A percentile compares a stretch with the other conserved stretches of the same genome.
These are phyloP conservation scores for Ulota crispa DNA, from an alignment of 225 moss, liverwort and hornwort genomes.

Conservation along the genomic window DNA sequence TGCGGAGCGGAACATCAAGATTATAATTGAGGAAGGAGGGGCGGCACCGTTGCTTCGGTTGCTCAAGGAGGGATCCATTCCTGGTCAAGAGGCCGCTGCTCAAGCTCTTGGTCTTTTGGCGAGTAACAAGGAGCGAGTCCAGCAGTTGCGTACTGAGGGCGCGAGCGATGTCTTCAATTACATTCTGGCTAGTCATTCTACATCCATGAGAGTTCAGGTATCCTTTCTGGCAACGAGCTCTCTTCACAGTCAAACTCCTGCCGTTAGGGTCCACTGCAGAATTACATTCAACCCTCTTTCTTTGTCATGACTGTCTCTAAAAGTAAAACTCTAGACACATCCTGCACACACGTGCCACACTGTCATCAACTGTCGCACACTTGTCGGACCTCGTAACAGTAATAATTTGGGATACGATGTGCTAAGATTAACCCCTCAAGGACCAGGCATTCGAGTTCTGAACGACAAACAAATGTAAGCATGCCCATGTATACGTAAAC, in stretches of 20 bases:
- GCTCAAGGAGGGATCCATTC: conserved; percentile 65
- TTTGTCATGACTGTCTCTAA: background rate
- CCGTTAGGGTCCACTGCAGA: background rate
- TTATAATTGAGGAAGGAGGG: conserved; percentile 92
- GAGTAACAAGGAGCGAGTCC: conserved; percentile 55
- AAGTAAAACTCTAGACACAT: background rate
- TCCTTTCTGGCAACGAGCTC: background rate
- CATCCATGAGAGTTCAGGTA: conserved; percentile 79
- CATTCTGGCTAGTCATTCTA: conserved; percentile 46
- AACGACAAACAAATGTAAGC: too few species aligned
- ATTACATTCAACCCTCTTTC: background rate
- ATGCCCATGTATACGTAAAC: too few species aligned
- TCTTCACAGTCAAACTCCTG: background rate
- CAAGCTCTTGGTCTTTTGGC: conserved; percentile 61
- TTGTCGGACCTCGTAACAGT: background rate
- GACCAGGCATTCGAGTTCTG: too few species aligned
- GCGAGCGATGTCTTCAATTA: conserved; percentile 61
- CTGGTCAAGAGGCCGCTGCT: conserved; percentile 76
- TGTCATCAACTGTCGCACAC: background rate
- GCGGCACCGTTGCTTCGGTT: conserved; percentile 68
- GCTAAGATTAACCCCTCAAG: background rate
- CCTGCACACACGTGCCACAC: background rate
- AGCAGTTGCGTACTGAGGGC: conserved; percentile 52
- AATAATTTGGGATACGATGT: background rate
- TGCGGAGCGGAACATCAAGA: conserved; percentile 75